These are phyloP conservation scores for Sphagnum magellanicum DNA, from an alignment of 228 moss, liverwort and hornwort species.

Conservation along the genomic window DNA sequence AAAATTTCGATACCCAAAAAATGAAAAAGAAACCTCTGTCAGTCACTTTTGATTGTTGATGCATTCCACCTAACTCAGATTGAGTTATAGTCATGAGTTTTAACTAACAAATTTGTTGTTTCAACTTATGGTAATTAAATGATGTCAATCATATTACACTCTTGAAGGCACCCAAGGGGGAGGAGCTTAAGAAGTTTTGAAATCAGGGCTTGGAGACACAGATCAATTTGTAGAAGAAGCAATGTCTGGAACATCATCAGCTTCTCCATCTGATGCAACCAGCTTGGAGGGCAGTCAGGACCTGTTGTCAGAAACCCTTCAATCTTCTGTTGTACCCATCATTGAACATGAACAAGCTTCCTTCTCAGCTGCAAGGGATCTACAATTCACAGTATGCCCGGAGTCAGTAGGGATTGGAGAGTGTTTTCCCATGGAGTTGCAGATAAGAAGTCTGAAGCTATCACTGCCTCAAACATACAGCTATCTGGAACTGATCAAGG, in stretches of 20 bases:
- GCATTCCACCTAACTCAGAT: no score
- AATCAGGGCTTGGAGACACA: background rate
- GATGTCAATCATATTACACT: no score
- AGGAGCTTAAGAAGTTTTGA: background rate
- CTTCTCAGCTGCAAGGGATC: slow-evolving; percentile 8
- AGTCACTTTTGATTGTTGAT: no score
- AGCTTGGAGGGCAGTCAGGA: slow-evolving; percentile 2
- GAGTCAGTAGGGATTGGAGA: slow-evolving; percentile 42
- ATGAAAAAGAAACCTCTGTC: no score
- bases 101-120: no score
- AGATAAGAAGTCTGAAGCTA: slow-evolving; percentile 5
- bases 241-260: background rate
- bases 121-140: no score
- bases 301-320: background rate
- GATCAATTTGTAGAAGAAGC: background rate
- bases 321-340: background rate
- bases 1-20: no score
- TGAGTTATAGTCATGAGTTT: no score
- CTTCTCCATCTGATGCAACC: slow-evolving; percentile 27
- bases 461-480: slow-evolving; percentile 3
- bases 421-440: slow-evolving; percentile 4
- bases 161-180: background rate
- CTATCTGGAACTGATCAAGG: slow-evolving; percentile 10
- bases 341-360: slow-evolving; percentile 18
- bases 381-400: slow-evolving; percentile 1